Conservation (phyloP, 495 filamentous ascomycete genomes). For the Penicillium robsamsonii region DNA sequence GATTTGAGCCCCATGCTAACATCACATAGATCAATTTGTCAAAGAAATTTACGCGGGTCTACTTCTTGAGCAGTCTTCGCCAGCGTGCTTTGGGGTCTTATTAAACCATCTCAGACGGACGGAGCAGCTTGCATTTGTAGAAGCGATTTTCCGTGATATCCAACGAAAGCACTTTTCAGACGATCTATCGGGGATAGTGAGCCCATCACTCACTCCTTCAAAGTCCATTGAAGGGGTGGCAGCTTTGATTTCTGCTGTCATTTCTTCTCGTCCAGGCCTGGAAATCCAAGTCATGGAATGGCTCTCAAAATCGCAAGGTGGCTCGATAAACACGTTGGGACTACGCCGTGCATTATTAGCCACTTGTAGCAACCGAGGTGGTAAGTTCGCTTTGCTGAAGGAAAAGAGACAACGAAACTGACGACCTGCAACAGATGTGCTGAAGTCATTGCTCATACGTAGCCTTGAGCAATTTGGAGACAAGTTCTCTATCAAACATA, state of each 20-base stretch:
- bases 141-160: slow-evolving; percentile 57
- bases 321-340: slow-evolving; percentile 64
- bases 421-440: slow-evolving; percentile 37
- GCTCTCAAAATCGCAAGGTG: slow-evolving; percentile 53
- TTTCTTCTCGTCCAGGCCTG: slow-evolving; percentile 34
- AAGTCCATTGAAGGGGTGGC: slow-evolving; percentile 38
- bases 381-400: slow-evolving; percentile 27
- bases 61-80: slow-evolving; percentile 33
- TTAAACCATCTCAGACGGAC: slow-evolving; percentile 48
- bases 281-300: slow-evolving; percentile 62
- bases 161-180: slow-evolving; percentile 51
- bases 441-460: slow-evolving; percentile 62
- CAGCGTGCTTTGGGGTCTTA: slow-evolving; percentile 38
- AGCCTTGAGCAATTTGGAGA: slow-evolving; percentile 75
- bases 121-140: slow-evolving; percentile 59
- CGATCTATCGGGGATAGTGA: slow-evolving; percentile 12
- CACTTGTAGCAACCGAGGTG: slow-evolving; percentile 52
- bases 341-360: slow-evolving; percentile 65
- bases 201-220: slow-evolving; percentile 1
- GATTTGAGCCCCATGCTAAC: slow-evolving; percentile 15
- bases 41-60: slow-evolving; percentile 48
- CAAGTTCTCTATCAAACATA: slow-evolving; percentile 80
- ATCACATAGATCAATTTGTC: slow-evolving; percentile 53
- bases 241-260: slow-evolving; percentile 37
- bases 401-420: slow-evolving; percentile 15